Base-by-base conservation (phyloP, 2,329 filamentous ascomycete genomes). In the Alternaria alternata region DNA sequence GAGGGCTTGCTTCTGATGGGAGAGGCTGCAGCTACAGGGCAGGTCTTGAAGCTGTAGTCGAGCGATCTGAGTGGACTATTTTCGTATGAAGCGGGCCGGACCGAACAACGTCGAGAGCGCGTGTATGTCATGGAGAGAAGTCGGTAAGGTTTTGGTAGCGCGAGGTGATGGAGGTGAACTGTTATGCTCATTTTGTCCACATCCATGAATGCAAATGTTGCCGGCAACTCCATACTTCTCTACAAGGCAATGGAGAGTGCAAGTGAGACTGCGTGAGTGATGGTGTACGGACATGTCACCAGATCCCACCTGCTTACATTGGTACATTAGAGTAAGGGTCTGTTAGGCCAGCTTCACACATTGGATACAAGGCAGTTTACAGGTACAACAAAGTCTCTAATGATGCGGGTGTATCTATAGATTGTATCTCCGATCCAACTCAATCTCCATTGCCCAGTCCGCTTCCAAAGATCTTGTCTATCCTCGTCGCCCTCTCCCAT, bases 401-500 rank as follows among this genome's bases (percentile, higher is more conserved):
- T 42, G 4, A 8, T 12, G 9, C 39, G 1, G 12, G 7, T 30
- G 7, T 18, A 46, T 18, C 5, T 8, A 2, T 7, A 7, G 4
- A 3, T 18, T 4, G 8, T 12, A 18, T 14, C 7, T 7, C 8
- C 28, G 16, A 24, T 8, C 20, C 12, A n/a, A 20, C 28, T 32
- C 39, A 32, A 32, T 39, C 54, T 46, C 69, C 64, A 18, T 34
- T 38, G 32, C 59, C 57, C 48, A 62, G 61, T 14, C 81, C 81
- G 70, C 80, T 83, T 7, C 77, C 76, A 62, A 84, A 85, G 6
- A 85, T 73, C 64, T 75, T 78, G 69, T 85, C 83, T 47, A 81
- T 77, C 64, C 81, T 80, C 9, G 67, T 70, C 66, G 75, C 77
- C 41, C 84, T 76, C 66, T 86, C 83, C 84, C 85, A 87, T 2